Conservation (phyloP, 768 basidiomycete species). For the Naematelia aurantialba region DNA sequence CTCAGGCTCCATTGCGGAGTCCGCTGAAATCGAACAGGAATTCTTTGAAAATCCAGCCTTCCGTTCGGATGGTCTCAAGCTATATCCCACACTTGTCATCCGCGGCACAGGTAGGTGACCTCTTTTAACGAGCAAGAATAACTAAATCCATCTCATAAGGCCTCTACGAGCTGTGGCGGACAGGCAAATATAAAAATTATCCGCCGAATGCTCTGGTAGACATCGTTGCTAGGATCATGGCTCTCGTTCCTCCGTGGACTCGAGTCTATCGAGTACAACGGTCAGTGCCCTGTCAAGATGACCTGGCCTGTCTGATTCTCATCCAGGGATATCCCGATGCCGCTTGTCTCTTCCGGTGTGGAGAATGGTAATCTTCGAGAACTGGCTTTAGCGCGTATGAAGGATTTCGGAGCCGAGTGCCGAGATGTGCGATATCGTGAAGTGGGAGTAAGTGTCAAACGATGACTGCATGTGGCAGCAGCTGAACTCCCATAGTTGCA, state of each 20-base stretch:
- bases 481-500: conserved; percentile 66
- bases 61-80: conserved; percentile 93
- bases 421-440: conserved; percentile 96
- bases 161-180: conserved; percentile 86
- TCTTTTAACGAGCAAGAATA: neutral
- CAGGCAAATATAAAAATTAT: conserved; percentile 98
- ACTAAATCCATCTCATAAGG: conserved; percentile 22
- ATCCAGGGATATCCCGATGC: conserved; percentile 87
- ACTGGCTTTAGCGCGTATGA: conserved; percentile 93
- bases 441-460: conserved; percentile 71
- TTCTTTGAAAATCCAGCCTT: conserved; percentile 99
- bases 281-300: conserved; percentile 51
- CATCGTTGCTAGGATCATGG: conserved; percentile 90
- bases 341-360: conserved; percentile 91
- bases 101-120: conserved; percentile 63
- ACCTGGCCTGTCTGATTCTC: neutral
- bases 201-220: conserved; percentile 98
- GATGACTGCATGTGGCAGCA: conserved; percentile 5
- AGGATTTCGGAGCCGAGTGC: conserved; percentile 96
- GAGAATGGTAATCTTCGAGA: conserved; percentile 98
- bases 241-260: conserved; percentile 97
- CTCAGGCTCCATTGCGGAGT: neutral
- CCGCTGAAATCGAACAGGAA: conserved; percentile 54
- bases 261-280: conserved; percentile 96
- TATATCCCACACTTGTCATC: conserved; percentile 97